A percentile compares a stretch with the other conserved stretches of the same genome.
phyloP scores from a whole-genome alignment of 208 protist genomes.

The Angomonas ambiguus region DNA sequence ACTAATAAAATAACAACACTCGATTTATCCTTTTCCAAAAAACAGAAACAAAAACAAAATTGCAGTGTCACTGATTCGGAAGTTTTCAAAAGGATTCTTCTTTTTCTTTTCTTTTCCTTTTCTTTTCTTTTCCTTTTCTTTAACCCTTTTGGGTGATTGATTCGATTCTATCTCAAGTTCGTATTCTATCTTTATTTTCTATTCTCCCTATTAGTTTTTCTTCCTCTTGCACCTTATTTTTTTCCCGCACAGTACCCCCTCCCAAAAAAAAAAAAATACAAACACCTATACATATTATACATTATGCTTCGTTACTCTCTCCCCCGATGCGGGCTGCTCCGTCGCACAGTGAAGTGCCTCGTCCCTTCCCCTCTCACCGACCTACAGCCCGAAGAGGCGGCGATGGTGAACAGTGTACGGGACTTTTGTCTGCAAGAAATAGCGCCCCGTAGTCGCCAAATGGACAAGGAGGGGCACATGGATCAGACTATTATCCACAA shows the following conservation, averaged over 20 bases:
- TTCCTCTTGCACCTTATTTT: not conserved
- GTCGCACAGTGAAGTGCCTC: constrained; percentile 8
- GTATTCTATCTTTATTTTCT: too few species aligned
- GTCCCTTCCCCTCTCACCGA: constrained; percentile 28
- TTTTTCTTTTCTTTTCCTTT: constrained; percentile 6
- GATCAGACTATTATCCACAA: constrained; percentile 59
- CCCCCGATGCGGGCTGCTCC: constrained; percentile 30
- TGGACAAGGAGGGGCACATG: constrained; percentile 78
- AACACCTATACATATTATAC: not conserved
- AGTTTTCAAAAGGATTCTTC: too few species aligned
- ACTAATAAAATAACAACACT: not conserved
- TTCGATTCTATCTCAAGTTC: too few species aligned
- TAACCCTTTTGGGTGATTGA: too few species aligned
- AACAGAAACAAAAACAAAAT: not conserved
- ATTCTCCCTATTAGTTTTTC: too few species aligned
- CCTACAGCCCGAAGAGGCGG: constrained; percentile 59
- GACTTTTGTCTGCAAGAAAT: constrained; percentile 61
- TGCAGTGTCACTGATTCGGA: not conserved
- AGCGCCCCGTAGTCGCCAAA: constrained; percentile 49
- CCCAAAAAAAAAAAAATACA: not conserved
- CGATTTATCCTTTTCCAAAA: not conserved
- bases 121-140: not conserved
- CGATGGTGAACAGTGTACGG: constrained; percentile 61
- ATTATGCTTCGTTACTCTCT: constrained; percentile 23
- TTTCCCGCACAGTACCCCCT: not conserved